Evolutionary conservation across 2,329 filamentous ascomycete species (phyloP).

Genomic region (Nakataea oryzae): DNA sequence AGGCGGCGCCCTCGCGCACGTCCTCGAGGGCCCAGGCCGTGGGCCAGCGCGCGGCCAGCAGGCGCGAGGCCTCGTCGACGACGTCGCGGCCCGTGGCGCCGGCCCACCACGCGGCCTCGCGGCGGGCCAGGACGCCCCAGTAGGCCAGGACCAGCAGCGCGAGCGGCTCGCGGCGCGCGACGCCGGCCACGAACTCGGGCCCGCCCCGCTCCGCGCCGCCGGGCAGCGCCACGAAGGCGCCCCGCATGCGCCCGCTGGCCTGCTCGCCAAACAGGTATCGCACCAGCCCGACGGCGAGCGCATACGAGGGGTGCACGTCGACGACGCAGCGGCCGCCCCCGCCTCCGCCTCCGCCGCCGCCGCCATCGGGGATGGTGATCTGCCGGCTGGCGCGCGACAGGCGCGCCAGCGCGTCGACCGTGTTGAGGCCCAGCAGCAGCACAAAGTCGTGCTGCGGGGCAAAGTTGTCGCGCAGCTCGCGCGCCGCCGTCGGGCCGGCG

Average conservation of each 20-base stretch:
- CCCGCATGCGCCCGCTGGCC: not conserved
- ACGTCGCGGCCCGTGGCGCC: not conserved
- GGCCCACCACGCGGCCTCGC: not conserved
- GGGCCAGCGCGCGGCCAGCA: not conserved
- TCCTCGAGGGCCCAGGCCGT: not conserved
- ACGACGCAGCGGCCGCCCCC: not conserved
- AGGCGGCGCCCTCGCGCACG: not conserved
- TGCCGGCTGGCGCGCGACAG: not conserved
- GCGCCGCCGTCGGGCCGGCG: not conserved
- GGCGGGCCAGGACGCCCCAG: not conserved
- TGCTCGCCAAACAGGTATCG: conserved; percentile 1
- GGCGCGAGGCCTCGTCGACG: not conserved
- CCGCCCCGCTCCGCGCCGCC: not conserved
- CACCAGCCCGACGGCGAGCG: not conserved
- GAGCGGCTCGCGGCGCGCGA: not conserved
- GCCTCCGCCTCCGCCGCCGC: not conserved
- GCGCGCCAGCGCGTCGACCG: not conserved
- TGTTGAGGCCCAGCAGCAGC: not conserved
- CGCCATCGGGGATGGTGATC: not conserved
- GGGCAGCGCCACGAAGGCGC: not conserved
- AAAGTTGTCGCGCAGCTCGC: not conserved
- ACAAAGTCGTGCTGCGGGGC: not conserved
- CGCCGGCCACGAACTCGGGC: not conserved
- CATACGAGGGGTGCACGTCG: not conserved
- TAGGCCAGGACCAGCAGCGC: not conserved